These are phyloP conservation scores for Xylaria nigripes DNA, from an alignment of 495 filamentous ascomycete species.

Conservation along the genomic window DNA sequence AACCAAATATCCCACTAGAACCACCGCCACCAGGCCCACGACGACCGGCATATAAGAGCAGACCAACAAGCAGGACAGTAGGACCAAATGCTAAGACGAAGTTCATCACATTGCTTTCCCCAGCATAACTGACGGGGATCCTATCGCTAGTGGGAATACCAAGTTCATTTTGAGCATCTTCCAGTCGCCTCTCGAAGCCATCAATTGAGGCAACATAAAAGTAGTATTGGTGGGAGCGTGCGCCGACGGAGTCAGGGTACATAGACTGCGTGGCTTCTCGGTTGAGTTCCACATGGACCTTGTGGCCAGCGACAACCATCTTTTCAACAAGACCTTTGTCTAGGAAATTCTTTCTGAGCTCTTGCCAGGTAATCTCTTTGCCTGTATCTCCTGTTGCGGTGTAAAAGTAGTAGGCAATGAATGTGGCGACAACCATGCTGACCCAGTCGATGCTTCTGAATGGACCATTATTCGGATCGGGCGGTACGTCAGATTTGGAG, in stretches of 20 bases:
- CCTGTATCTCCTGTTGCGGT: slow-evolving; percentile 19
- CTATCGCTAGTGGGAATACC: slow-evolving; percentile 74
- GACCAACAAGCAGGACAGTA: slow-evolving; percentile 74
- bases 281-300: slow-evolving; percentile 77
- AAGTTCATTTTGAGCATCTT: slow-evolving; percentile 79
- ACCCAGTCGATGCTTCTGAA: slow-evolving; percentile 21
- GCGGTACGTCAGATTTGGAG: slow-evolving; percentile 14
- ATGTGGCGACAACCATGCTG: slow-evolving; percentile 13
- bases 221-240: slow-evolving; percentile 68
- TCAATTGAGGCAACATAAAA: slow-evolving; percentile 95
- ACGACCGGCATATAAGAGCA: slow-evolving; percentile 65
- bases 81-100: slow-evolving; percentile 74
- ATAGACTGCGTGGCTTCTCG: slow-evolving; percentile 66
- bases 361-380: slow-evolving; percentile 96
- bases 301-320: slow-evolving; percentile 65
- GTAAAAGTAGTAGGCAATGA: slow-evolving; percentile 24
- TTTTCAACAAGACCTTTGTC: slow-evolving; percentile 94
- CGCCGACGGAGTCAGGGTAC: slow-evolving; percentile 75
- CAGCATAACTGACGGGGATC: slow-evolving; percentile 83
- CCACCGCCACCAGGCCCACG: slow-evolving; percentile 53
- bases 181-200: slow-evolving; percentile 78
- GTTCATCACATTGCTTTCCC: slow-evolving; percentile 58
- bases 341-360: slow-evolving; percentile 83
- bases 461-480: slow-evolving; percentile 11
- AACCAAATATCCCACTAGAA: slow-evolving; percentile 79